phyloP scores from a whole-genome alignment of 805 yeast species.

The Yarrowia bubula region DNA sequence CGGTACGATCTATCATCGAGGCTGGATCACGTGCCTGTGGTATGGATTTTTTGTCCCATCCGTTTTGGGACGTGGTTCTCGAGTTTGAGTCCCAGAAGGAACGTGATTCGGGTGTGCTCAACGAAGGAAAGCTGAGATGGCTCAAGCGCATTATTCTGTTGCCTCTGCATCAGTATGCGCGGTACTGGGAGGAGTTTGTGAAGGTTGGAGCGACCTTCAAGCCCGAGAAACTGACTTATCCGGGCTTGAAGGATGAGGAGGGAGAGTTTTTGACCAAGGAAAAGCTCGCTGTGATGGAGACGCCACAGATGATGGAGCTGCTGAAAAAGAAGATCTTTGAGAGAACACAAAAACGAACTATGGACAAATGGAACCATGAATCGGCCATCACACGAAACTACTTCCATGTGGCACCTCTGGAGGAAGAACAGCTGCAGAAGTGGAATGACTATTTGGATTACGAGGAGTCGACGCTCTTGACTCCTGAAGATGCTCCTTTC shows the following conservation, averaged over 20 bases:
- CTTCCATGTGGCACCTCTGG: constrained; percentile 53
- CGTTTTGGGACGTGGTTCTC: constrained; percentile 78
- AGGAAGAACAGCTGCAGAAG: constrained; percentile 45
- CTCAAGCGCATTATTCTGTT: constrained; percentile 42
- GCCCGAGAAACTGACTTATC: background rate
- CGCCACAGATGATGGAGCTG: constrained; percentile 28
- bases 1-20: constrained; percentile 40
- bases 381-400: constrained; percentile 56
- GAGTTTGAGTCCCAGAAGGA: constrained; percentile 52
- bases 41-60: constrained; percentile 68
- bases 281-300: constrained; percentile 8
- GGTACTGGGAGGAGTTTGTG: constrained; percentile 53
- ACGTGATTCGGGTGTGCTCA: constrained; percentile 43
- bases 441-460: constrained; percentile 69
- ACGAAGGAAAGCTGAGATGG: constrained; percentile 34
- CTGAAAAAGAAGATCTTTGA: constrained; percentile 41
- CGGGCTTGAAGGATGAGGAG: background rate
- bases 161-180: constrained; percentile 86
- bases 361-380: constrained; percentile 74
- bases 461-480: constrained; percentile 43
- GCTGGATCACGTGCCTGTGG: constrained; percentile 58
- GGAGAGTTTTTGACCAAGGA: constrained; percentile 27
- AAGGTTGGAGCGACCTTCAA: background rate
- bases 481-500: background rate
- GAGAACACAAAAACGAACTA: constrained; percentile 52